These are phyloP conservation scores for Parascedosporium putredinis DNA, from an alignment of 2,329 filamentous ascomycete species.

Conservation along the genomic window DNA sequence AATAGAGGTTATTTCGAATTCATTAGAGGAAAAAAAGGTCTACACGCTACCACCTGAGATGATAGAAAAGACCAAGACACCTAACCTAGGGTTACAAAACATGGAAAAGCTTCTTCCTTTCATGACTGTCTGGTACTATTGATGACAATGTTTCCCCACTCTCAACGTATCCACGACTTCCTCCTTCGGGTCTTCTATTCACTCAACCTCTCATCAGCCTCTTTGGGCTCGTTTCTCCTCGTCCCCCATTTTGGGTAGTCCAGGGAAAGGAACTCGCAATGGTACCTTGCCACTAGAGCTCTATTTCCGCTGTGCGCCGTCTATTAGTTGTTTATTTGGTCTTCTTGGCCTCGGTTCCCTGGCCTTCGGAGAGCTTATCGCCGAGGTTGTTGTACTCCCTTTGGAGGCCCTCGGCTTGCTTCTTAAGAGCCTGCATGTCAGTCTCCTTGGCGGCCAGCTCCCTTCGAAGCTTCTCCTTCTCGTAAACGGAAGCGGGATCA, in stretches of 20 bases:
- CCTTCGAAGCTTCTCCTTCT: constrained; percentile 23
- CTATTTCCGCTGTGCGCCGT: too few species aligned
- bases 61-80: too few species aligned
- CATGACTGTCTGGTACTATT: too few species aligned
- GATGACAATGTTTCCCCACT: too few species aligned
- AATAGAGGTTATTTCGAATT: too few species aligned
- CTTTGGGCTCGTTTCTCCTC: too few species aligned
- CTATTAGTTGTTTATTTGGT: constrained; percentile 38
- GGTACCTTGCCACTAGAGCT: too few species aligned
- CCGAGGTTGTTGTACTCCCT: constrained; percentile 78
- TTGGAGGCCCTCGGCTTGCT: constrained; percentile 75
- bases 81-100: not conserved
- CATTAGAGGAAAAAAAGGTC: not conserved
- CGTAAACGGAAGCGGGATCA: constrained; percentile 33
- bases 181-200: not conserved
- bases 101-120: not conserved
- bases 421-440: constrained; percentile 77
- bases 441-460: not conserved
- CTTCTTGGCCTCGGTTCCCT: constrained; percentile 47
- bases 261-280: too few species aligned
- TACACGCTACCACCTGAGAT: not conserved
- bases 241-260: too few species aligned
- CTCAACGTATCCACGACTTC: not conserved
- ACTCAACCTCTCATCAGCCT: not conserved
- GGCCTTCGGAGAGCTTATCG: constrained; percentile 62